Percentiles rank a stretch among this genome's conserved stretches.
Conservation (phyloP, 768 basidiomycete genomes). For the Agrocybe praecox region DNA sequence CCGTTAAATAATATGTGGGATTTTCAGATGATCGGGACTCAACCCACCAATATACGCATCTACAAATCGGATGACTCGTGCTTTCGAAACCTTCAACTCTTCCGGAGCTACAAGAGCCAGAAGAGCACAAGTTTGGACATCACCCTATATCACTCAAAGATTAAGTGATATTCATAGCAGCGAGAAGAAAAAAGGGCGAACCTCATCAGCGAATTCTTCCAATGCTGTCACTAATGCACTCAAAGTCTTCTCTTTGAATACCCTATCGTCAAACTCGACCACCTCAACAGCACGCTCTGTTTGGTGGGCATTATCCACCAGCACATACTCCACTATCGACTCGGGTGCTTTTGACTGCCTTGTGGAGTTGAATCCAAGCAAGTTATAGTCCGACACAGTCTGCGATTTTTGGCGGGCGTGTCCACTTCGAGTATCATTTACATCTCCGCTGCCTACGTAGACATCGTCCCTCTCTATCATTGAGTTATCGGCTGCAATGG, state of each 20-base stretch:
- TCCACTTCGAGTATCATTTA: slow-evolving; percentile 19
- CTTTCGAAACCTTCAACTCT: slow-evolving; percentile 53
- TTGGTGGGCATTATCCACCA: slow-evolving; percentile 1
- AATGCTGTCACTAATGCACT: slow-evolving; percentile 53
- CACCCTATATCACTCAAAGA: slow-evolving; percentile 52
- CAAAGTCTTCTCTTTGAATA: slow-evolving; percentile 58
- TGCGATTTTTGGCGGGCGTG: slow-evolving; percentile 33
- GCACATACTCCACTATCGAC: background rate
- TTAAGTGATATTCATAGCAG: background rate
- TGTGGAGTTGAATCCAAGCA: slow-evolving; percentile 21
- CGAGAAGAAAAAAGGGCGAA: slow-evolving; percentile 21
- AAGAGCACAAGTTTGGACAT: slow-evolving; percentile 81
- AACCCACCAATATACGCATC: slow-evolving; percentile 74
- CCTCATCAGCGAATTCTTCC: slow-evolving; percentile 66
- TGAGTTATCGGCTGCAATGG: slow-evolving; percentile 48
- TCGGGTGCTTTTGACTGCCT: slow-evolving; percentile 3
- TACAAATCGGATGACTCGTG: slow-evolving; percentile 53
- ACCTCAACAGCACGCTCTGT: slow-evolving; percentile 43
- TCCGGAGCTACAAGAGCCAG: slow-evolving; percentile 60
- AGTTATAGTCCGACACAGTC: slow-evolving; percentile 28
- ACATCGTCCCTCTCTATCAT: slow-evolving; percentile 30
- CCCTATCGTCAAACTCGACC: slow-evolving; percentile 51
- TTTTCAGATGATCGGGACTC: background rate
- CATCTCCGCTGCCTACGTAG: slow-evolving; percentile 16
- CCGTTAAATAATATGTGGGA: background rate